Evolutionary conservation across 2,329 filamentous ascomycete genomes (phyloP).

Genomic region (Ascochyta viciae-villosae): DNA sequence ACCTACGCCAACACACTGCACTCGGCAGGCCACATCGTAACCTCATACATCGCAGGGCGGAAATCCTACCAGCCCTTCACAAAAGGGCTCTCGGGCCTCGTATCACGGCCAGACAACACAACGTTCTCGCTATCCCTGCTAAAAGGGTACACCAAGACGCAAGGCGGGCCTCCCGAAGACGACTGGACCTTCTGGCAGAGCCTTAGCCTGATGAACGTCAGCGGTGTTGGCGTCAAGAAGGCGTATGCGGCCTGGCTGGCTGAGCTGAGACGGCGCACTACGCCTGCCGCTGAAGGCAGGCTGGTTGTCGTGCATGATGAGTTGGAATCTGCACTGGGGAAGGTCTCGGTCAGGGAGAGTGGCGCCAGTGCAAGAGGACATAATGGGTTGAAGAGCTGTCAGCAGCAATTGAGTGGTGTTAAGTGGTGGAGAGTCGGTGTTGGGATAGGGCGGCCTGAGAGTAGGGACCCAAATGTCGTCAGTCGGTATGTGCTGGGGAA

Average conservation of each 20-base stretch:
- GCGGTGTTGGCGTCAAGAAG: slow-evolving; percentile 72
- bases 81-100: slow-evolving; percentile 39
- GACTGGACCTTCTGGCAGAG: slow-evolving; percentile 75
- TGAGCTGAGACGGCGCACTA: slow-evolving; percentile 11
- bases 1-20: slow-evolving; percentile 80
- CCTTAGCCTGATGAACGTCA: slow-evolving; percentile 82
- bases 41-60: slow-evolving; percentile 54
- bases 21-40: slow-evolving; percentile 82
- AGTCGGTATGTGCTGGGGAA: slow-evolving; percentile 78
- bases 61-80: slow-evolving; percentile 42
- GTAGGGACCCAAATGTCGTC: slow-evolving; percentile 71
- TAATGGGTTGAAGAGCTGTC: slow-evolving; percentile 55
- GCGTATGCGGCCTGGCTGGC: slow-evolving; percentile 66
- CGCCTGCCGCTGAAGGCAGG: slow-evolving; percentile 44
- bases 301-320: slow-evolving; percentile 90
- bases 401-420: slow-evolving; percentile 38
- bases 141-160: slow-evolving; percentile 28
- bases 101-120: slow-evolving; percentile 37
- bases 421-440: slow-evolving; percentile 71
- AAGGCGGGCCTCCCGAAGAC: slow-evolving; percentile 33
- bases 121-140: slow-evolving; percentile 57
- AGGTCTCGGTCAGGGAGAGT: slow-evolving; percentile 70
- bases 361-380: slow-evolving; percentile 55
- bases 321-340: slow-evolving; percentile 74
- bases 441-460: slow-evolving; percentile 84